A percentile compares a stretch with the other conserved stretches of the same genome.
These are phyloP conservation scores for Aspergillus unguis DNA, from an alignment of 2,329 filamentous ascomycete genomes.

Conservation along the genomic window DNA sequence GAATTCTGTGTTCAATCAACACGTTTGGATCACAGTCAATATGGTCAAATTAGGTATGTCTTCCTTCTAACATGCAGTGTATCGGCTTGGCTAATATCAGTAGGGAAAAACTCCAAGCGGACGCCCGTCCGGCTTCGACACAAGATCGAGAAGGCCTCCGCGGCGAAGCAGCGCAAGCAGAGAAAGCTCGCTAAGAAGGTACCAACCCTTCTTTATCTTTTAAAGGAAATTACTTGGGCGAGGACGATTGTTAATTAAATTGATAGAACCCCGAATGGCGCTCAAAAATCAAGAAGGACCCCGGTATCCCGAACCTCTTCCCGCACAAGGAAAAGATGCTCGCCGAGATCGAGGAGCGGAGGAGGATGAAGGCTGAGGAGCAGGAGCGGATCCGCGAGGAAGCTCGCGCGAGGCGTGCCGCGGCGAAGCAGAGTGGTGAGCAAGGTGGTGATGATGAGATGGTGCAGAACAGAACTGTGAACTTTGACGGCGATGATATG, in stretches of 20 bases:
- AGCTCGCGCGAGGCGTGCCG: conserved; percentile 48
- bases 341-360: conserved; percentile 88
- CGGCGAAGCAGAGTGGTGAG: conserved; percentile 34
- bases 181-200: conserved; percentile 85
- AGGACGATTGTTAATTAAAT: conserved; percentile 10
- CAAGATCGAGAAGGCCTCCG: conserved; percentile 92
- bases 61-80: not conserved
- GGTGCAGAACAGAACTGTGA: conserved; percentile 30
- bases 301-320: conserved; percentile 94
- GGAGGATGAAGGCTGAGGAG: conserved; percentile 77
- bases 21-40: conserved; percentile 22
- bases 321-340: conserved; percentile 96
- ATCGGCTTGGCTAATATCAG: not conserved
- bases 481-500: conserved; percentile 53
- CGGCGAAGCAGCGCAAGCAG: conserved; percentile 84
- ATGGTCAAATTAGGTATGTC: conserved; percentile 43
- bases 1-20: conserved; percentile 13
- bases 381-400: conserved; percentile 66
- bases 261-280: conserved; percentile 86
- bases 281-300: conserved; percentile 93
- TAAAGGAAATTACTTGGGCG: not conserved
- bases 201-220: conserved; percentile 6
- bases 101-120: conserved; percentile 94
- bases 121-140: conserved; percentile 82
- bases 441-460: conserved; percentile 27